These are phyloP conservation scores for Epithemia pelagica DNA, from an alignment of 108 stramenopile genomes.

Conservation along the genomic window DNA sequence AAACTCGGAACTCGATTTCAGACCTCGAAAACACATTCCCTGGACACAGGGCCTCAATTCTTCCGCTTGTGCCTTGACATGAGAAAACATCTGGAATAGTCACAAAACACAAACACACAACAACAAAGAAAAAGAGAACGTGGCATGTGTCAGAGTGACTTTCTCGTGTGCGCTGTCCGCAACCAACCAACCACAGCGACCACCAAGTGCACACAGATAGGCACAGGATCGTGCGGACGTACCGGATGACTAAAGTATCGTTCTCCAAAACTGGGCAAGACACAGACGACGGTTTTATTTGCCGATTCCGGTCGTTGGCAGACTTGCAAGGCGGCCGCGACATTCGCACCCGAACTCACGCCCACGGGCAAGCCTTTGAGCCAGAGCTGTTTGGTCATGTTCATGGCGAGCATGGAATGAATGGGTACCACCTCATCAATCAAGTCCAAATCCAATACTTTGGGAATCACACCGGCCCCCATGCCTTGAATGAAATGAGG, in stretches of 20 bases:
- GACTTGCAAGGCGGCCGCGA: slow-evolving; percentile 47
- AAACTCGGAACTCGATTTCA: too few relatives aligned
- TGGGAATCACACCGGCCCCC: slow-evolving; percentile 53
- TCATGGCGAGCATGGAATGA: slow-evolving; percentile 49
- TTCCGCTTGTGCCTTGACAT: too few relatives aligned
- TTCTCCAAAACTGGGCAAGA: slow-evolving; percentile 72
- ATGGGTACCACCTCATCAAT: slow-evolving; percentile 55
- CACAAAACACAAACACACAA: too few relatives aligned
- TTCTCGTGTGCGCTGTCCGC: too few relatives aligned
- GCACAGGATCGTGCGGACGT: too few relatives aligned
- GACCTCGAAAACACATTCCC: too few relatives aligned
- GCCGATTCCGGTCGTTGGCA: slow-evolving; percentile 43
- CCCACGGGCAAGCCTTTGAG: slow-evolving; percentile 57
- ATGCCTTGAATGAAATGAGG: slow-evolving; percentile 74
- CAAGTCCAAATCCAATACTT: slow-evolving; percentile 42
- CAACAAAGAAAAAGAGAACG: too few relatives aligned
- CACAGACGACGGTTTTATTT: slow-evolving; percentile 51
- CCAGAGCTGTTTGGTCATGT: slow-evolving; percentile 43
- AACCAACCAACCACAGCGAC: too few relatives aligned
- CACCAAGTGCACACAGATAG: too few relatives aligned
- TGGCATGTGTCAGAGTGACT: too few relatives aligned
- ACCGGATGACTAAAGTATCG: slow-evolving; percentile 57
- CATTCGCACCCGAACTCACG: slow-evolving; percentile 60
- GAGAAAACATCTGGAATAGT: too few relatives aligned
- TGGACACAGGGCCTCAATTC: too few relatives aligned